Conservation (phyloP, 116 monocot species). For the Posidonia oceanica region DNA sequence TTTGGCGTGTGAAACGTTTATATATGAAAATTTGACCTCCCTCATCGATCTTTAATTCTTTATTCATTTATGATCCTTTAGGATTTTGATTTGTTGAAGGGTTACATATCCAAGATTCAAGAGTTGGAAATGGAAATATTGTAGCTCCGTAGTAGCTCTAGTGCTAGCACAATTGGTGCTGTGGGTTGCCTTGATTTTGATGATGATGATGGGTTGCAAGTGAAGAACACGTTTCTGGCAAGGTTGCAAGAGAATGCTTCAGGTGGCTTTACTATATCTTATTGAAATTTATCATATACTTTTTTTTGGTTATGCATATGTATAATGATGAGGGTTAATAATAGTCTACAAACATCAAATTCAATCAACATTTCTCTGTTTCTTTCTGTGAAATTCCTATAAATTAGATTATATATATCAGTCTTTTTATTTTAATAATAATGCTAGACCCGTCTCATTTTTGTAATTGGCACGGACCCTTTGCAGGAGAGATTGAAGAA, state of each 20-base stretch:
- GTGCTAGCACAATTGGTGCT: conserved; percentile 14
- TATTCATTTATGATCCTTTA: conserved; percentile 11
- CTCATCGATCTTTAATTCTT: not conserved
- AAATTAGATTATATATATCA: not conserved
- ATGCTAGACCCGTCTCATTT: too few relatives aligned
- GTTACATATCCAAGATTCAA: conserved; percentile 71
- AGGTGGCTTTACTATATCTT: not conserved
- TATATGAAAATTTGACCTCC: not conserved
- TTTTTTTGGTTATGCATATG: too few relatives aligned
- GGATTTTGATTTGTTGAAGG: conserved; percentile 52
- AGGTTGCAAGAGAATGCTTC: conserved; percentile 21
- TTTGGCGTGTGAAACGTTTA: not conserved
- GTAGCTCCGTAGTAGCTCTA: conserved; percentile 26
- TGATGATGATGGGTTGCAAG: conserved; percentile 1
- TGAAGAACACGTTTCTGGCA: conserved; percentile 24
- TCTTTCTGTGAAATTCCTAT: not conserved
- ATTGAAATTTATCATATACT: not conserved
- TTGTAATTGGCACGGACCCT: not conserved
- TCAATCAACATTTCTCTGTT: too few relatives aligned
- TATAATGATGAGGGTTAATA: not conserved
- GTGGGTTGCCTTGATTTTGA: conserved; percentile 42
- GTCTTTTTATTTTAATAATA: too few relatives aligned
- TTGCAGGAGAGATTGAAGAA: conserved; percentile 56
- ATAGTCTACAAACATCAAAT: not conserved
- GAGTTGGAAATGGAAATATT: conserved; percentile 65